Evolutionary conservation across 2,329 filamentous ascomycete species (phyloP), one percentile per base, ranked within the genome.

Genomic region (Monosporascus sp.): DNA sequence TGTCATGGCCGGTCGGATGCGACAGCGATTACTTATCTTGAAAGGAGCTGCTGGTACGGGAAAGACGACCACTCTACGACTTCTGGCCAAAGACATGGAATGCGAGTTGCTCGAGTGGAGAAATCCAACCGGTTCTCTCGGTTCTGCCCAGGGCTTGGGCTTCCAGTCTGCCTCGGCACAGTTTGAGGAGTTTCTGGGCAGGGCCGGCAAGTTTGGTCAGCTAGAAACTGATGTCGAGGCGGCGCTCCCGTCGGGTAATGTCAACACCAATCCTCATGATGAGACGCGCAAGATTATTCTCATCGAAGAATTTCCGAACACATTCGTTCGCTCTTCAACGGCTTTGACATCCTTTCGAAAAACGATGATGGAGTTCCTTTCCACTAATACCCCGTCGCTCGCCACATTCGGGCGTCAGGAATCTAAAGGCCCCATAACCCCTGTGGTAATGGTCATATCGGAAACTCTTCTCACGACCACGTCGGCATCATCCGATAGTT

Each of bases 41-140:
- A 96, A 95, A 70, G 94, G 94, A 11, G 85, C 91, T 37, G 92
- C 94, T 43, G 94, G 94, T 20, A 89, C 89, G 37, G 94, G 91
- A 31, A 99, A 99, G 73, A 97, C 94, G 1, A 91, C 91, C 0
- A 96, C 93, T 0, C 66, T 97, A 50, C 81, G 82, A 11, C 74
- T 96, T 22, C 78, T 99, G 37, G 87, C 92, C 5, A 84, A 84
- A 58, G 83, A 88, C n/a, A 76, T 97, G 74, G 81, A 80, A 2
- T 86, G 88, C 55, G 83, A 92, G 57, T 74, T 97, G 31, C 74
- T 94, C 35, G 91, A 97, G 70, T 99, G 94, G 94, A 88, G 85
- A 66, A 97, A 96, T 66, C 91, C 93, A 1, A 78, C 81, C 1
- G 82, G 80, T 1, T 81, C 81, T 1, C 67, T 77, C 2, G 81